A percentile compares a stretch with the other conserved stretches of the same genome.
phyloP scores from a whole-genome alignment of 176 grass and related monocot species.

The Pharus latifolius region DNA sequence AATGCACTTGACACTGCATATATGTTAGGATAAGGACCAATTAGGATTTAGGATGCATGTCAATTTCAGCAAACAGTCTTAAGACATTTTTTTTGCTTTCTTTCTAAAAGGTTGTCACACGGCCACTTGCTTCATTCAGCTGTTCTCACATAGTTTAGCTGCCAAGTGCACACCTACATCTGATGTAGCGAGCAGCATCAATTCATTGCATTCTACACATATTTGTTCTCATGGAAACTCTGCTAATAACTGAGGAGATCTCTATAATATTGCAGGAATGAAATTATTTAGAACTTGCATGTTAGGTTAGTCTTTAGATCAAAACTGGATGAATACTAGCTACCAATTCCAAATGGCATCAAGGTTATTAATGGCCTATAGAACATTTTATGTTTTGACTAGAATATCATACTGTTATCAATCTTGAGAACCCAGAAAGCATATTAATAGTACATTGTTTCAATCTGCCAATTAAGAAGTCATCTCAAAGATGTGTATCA shows the following conservation, averaged over 20 bases:
- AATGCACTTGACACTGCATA: constrained; percentile 74
- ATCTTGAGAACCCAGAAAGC: background rate
- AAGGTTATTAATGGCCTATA: background rate
- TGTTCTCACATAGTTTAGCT: background rate
- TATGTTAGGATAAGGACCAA: constrained; percentile 12
- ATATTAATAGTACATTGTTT: background rate
- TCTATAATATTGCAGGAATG: too few relatives aligned
- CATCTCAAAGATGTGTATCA: background rate
- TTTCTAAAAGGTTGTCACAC: background rate
- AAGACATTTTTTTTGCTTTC: background rate
- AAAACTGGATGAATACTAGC: background rate
- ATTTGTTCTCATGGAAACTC: background rate
- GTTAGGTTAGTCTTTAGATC: background rate
- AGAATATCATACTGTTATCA: background rate
- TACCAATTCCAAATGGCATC: background rate
- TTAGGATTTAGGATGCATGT: background rate
- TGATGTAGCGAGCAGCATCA: background rate
- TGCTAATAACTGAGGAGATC: background rate
- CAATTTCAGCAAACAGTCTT: background rate
- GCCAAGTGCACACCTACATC: background rate
- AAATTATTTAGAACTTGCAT: too few relatives aligned
- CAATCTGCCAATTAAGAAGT: background rate
- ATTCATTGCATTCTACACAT: background rate
- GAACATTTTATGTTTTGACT: background rate
- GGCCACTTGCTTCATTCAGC: background rate